phyloP scores from a whole-genome alignment of 2,329 filamentous ascomycete genomes.

The Cytospora leucostoma region DNA sequence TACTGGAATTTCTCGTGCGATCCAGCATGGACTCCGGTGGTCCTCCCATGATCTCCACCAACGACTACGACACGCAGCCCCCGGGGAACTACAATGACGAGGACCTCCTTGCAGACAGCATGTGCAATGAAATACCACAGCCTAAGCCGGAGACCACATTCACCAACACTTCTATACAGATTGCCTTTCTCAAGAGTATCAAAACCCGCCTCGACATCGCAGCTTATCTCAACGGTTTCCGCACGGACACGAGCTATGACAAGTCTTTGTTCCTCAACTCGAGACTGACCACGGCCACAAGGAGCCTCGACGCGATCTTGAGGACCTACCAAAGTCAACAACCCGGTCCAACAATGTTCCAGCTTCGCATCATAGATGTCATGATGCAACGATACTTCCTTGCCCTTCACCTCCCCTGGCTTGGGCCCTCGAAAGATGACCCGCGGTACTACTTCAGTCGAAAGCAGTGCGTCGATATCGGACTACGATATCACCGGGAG shows the following conservation, averaged over 20 bases:
- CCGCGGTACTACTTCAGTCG: constrained; percentile 52
- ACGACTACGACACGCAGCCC: constrained; percentile 51
- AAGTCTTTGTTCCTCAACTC: constrained; percentile 50
- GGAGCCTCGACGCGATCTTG: constrained; percentile 36
- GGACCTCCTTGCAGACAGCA: constrained; percentile 36
- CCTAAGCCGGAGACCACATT: constrained; percentile 35
- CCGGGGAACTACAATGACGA: constrained; percentile 55
- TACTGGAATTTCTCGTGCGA: constrained; percentile 50
- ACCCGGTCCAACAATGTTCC: constrained; percentile 44
- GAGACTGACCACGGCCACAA: constrained; percentile 45
- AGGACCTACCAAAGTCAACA: constrained; percentile 40
- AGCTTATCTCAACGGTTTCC: constrained; percentile 50
- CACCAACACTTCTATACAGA: constrained; percentile 54
- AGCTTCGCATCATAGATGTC: constrained; percentile 46
- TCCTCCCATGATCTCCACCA: constrained; percentile 45
- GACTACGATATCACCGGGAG: constrained; percentile 36
- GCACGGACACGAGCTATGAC: constrained; percentile 46
- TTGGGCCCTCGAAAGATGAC: constrained; percentile 47
- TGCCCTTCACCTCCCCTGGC: constrained; percentile 55
- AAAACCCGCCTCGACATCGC: constrained; percentile 47
- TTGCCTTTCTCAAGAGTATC: constrained; percentile 48
- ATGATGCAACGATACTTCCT: constrained; percentile 52
- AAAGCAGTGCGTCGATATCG: constrained; percentile 43
- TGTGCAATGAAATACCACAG: constrained; percentile 31
- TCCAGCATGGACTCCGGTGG: constrained; percentile 49